Evolutionary conservation across 2,329 filamentous ascomycete species (phyloP), one percentile per base, ranked within the genome.

Genomic region (Orbilia ellipsospora): DNA sequence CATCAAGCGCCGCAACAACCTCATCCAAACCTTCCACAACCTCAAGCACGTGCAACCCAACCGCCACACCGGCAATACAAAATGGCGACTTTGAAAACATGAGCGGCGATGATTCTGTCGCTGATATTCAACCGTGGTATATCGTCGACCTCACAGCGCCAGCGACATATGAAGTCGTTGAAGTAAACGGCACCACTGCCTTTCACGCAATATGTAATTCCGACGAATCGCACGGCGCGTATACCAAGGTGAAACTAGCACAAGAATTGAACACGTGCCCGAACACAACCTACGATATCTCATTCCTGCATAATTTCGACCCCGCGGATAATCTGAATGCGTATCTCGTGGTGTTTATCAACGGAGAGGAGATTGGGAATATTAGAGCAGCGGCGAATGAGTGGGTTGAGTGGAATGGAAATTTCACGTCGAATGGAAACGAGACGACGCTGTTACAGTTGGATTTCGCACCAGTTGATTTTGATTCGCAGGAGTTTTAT

Each of bases 231-330:
- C 66, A 70, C 15, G 66, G 66, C 7, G 66, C 66, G 1, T 70
- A 70, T 12, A 70, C 66, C 0, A 70, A 70, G 15, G 48, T 70
- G n/a, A 70, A 70, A n/a, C 66, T 70, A 2, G 66, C 66, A 4
- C 66, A 70, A 31, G 36, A 70, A 13, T 50, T 70, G 4, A 15
- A n/a, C 1, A 70, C 66, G 3, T 63, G 57, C 13, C 56, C 66
- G 1, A 13, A 57, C 10, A 63, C 66, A 16, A 20, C 13, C 42
- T 70, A 70, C 51, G 57, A 70, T n/a, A 28, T 63, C 13, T 20
- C 42, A 3, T 70, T 70, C 42, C 6, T 15, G 13, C 26, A 70
- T 18, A 70, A 70, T 31, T 70, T 70, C 51, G 18, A 20, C 15
- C 66, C 66, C 6, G 51, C 23, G 15, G n/a, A 44, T 13, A 70